These are phyloP conservation scores for Parasitella parasitica DNA, from an alignment of 371 early-diverging fungal species.

Conservation along the genomic window DNA sequence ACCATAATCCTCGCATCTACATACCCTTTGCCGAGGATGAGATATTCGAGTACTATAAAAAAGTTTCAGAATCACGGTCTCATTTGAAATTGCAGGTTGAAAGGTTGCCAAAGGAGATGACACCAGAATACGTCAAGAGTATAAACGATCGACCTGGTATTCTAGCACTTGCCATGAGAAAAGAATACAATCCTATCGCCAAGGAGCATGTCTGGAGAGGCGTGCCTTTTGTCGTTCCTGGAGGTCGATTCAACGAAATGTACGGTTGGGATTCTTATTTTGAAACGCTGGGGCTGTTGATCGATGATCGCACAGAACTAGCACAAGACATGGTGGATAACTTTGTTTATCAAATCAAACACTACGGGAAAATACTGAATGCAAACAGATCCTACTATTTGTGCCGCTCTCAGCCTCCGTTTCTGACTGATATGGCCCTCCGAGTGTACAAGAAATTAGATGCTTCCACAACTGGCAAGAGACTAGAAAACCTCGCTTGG, in stretches of 20 bases:
- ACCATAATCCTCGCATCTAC: conserved; percentile 79
- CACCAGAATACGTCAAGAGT: conserved; percentile 84
- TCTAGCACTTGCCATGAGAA: conserved; percentile 74
- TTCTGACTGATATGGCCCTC: conserved; percentile 90
- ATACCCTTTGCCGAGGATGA: conserved; percentile 77
- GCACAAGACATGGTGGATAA: conserved; percentile 93
- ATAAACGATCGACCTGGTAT: conserved; percentile 86
- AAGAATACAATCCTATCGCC: conserved; percentile 47
- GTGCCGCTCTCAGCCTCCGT: conserved; percentile 93
- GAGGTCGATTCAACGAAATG: conserved; percentile 97
- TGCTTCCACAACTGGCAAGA: conserved; percentile 25
- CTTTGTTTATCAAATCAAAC: conserved; percentile 90
- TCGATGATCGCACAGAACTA: conserved; percentile 77
- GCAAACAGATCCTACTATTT: conserved; percentile 95
- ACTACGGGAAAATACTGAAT: conserved; percentile 95
- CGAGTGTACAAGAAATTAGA: conserved; percentile 62
- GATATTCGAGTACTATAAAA: conserved; percentile 72
- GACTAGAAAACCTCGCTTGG: conserved; percentile 66
- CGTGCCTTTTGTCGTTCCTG: conserved; percentile 92
- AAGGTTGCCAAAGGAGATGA: conserved; percentile 77
- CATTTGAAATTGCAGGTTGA: conserved; percentile 77
- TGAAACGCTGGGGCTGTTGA: conserved; percentile 80
- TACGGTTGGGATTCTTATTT: conserved; percentile 98
- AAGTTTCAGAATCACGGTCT: conserved; percentile 56
- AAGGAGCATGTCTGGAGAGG: conserved; percentile 52